These are phyloP conservation scores for Brasenia schreberi DNA, from an alignment of 164 flowering plant genomes.

Conservation along the genomic window DNA sequence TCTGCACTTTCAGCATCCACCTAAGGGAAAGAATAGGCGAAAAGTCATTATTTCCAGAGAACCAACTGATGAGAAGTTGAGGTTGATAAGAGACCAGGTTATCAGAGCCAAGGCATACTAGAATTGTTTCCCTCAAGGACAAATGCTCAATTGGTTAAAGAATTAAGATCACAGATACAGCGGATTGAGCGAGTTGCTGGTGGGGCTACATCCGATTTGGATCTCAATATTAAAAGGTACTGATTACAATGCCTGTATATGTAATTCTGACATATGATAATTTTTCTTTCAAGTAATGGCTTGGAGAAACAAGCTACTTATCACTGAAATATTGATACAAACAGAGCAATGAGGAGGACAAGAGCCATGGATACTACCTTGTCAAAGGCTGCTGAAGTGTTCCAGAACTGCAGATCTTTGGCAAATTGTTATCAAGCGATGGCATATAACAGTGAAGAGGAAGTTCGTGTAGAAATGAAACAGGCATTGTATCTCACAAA, in stretches of 20 bases:
- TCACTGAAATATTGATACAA: slow-evolving; percentile 2
- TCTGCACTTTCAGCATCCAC: not conserved
- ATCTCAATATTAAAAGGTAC: slow-evolving; percentile 56
- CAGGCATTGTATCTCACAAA: slow-evolving; percentile 52
- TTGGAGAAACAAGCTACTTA: too few relatives aligned
- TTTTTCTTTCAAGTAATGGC: not conserved
- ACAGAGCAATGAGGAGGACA: slow-evolving; percentile 70
- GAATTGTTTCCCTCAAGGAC: slow-evolving; percentile 40
- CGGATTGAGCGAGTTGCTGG: slow-evolving; percentile 69
- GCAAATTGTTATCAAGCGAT: slow-evolving; percentile 65
- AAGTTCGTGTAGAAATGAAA: slow-evolving; percentile 42
- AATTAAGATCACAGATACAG: slow-evolving; percentile 57
- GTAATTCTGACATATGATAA: not conserved
- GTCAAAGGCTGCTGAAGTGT: slow-evolving; percentile 46
- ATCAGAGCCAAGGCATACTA: slow-evolving; percentile 74
- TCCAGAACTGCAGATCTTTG: slow-evolving; percentile 59
- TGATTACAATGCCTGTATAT: not conserved
- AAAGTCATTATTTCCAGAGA: slow-evolving; percentile 1
- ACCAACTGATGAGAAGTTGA: slow-evolving; percentile 49
- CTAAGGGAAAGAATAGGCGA: not conserved
- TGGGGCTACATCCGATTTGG: slow-evolving; percentile 63
- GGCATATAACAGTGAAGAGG: slow-evolving; percentile 71
- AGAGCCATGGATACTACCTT: slow-evolving; percentile 61
- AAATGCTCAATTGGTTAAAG: slow-evolving; percentile 65
- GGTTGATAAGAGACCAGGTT: slow-evolving; percentile 71